Percentiles rank a stretch among this genome's conserved stretches.
Evolutionary conservation across 768 basidiomycete genomes (phyloP).

Genomic region (Russula olivacea): DNA sequence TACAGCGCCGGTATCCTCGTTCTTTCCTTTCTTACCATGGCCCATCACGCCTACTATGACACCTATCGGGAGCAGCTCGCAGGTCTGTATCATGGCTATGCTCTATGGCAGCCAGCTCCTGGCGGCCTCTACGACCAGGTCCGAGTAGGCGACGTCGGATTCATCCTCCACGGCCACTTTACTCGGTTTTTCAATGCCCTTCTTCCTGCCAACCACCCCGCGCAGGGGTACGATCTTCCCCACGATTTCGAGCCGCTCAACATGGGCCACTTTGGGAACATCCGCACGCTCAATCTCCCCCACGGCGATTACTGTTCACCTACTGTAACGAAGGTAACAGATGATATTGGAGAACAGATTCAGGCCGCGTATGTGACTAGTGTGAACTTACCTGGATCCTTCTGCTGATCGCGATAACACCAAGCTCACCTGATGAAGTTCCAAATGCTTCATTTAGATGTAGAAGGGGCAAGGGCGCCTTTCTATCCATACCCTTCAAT

Average conservation of each 20-base stretch:
- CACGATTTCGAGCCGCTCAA: slow-evolving; percentile 1
- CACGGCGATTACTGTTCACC: slow-evolving; percentile 4
- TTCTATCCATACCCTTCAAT: slow-evolving; percentile 16
- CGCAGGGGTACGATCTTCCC: slow-evolving; percentile 6
- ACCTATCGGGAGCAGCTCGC: slow-evolving; percentile 22
- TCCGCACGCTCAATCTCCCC: background rate
- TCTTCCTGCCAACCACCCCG: slow-evolving; percentile 1
- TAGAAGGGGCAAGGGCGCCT: slow-evolving; percentile 13
- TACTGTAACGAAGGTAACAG: background rate
- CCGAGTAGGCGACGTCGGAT: slow-evolving; percentile 26
- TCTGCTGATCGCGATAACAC: background rate
- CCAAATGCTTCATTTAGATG: slow-evolving; percentile 4
- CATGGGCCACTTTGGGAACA: slow-evolving; percentile 16
- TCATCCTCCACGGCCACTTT: slow-evolving; percentile 23
- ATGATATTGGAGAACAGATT: background rate
- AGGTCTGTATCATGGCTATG: slow-evolving; percentile 14
- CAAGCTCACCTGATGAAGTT: slow-evolving; percentile 5
- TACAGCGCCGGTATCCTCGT: background rate
- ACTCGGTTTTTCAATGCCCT: slow-evolving; percentile 24
- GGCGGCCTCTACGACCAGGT: slow-evolving; percentile 22
- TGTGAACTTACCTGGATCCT: background rate
- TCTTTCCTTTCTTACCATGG: background rate
- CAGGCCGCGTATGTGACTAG: slow-evolving; percentile 10
- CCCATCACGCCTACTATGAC: slow-evolving; percentile 6
- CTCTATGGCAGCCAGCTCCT: slow-evolving; percentile 25